A percentile compares a stretch with the other conserved stretches of the same genome.
phyloP scores from a whole-genome alignment of 192 early-diverging fungal genomes.

The Linnemannia exigua region DNA sequence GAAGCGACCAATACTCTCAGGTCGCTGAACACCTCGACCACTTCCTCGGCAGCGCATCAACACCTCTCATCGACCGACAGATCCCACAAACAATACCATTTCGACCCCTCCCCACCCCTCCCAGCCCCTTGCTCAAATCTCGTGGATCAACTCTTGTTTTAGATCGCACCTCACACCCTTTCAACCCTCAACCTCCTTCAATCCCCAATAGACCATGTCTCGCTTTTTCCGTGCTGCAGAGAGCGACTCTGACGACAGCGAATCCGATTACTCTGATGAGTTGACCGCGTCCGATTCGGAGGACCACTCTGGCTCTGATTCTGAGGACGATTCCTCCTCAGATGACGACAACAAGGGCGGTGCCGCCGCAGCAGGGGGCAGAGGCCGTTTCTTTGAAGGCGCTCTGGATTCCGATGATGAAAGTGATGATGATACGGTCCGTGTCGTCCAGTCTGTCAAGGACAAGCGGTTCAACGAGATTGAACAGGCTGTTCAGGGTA shows the following conservation, averaged over 20 bases:
- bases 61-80: neutral
- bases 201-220: slow-evolving; percentile 70
- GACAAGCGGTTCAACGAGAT: slow-evolving; percentile 94
- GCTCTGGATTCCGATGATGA: slow-evolving; percentile 69
- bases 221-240: slow-evolving; percentile 89
- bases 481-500: slow-evolving; percentile 69
- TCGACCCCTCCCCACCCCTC: neutral
- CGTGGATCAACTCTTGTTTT: neutral
- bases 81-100: neutral
- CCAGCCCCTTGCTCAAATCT: neutral
- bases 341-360: slow-evolving; percentile 69
- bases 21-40: neutral
- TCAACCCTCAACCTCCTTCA: neutral
- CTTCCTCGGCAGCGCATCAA: neutral
- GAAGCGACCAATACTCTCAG: neutral
- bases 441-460: slow-evolving; percentile 83
- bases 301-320: slow-evolving; percentile 59
- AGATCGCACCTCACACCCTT: neutral
- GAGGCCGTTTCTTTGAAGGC: slow-evolving; percentile 55
- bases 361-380: slow-evolving; percentile 13
- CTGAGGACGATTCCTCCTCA: slow-evolving; percentile 55
- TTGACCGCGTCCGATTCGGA: slow-evolving; percentile 60
- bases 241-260: slow-evolving; percentile 76
- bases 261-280: slow-evolving; percentile 70
- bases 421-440: slow-evolving; percentile 79